Conservation (phyloP, 495 filamentous ascomycete species). For the Talaromyces trachyspermus region DNA sequence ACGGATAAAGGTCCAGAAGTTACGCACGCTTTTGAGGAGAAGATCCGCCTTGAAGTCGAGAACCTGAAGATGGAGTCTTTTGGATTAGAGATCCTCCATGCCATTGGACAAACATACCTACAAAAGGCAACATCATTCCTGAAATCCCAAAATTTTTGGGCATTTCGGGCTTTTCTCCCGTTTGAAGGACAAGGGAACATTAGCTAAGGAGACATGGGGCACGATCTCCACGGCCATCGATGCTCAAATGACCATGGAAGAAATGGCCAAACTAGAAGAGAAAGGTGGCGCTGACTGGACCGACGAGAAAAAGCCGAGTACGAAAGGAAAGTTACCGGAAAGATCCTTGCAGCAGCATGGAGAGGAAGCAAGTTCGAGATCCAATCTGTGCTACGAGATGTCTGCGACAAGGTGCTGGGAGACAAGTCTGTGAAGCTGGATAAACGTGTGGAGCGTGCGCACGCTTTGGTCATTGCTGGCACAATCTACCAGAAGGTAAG, state of each 20-base stretch:
- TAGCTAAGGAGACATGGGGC: conserved; percentile 97
- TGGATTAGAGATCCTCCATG: conserved; percentile 92
- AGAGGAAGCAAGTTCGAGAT: conserved; percentile 96
- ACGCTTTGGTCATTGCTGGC: conserved; percentile 80
- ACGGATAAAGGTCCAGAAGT: conserved; percentile 84
- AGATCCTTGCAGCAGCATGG: conserved; percentile 98
- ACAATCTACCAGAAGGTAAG: conserved; percentile 81
- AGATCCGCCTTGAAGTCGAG: conserved; percentile 92
- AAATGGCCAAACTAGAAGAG: conserved; percentile 95
- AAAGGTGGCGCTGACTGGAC: conserved; percentile 97
- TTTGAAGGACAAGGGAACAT: conserved; percentile 92
- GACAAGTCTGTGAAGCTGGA: conserved; percentile 77
- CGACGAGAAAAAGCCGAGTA: conserved; percentile 97
- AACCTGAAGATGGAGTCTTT: conserved; percentile 99
- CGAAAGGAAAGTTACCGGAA: conserved; percentile 89
- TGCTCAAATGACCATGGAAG: conserved; percentile 96
- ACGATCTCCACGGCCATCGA: conserved; percentile 97
- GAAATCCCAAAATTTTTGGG: conserved; percentile 96
- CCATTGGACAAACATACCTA: conserved; percentile 83
- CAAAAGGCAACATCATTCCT: conserved; percentile 80
- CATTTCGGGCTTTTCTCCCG: conserved; percentile 88
- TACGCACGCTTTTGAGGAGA: conserved; percentile 82
- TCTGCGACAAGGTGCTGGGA: conserved; percentile 61
- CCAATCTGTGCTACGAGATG: conserved; percentile 87
- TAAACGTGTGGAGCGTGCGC: conserved; percentile 84